Percentiles rank a stretch among this genome's conserved stretches.
These are phyloP conservation scores for Diaporthe sp. DNA, from an alignment of 2,329 filamentous ascomycete species.

Conservation along the genomic window DNA sequence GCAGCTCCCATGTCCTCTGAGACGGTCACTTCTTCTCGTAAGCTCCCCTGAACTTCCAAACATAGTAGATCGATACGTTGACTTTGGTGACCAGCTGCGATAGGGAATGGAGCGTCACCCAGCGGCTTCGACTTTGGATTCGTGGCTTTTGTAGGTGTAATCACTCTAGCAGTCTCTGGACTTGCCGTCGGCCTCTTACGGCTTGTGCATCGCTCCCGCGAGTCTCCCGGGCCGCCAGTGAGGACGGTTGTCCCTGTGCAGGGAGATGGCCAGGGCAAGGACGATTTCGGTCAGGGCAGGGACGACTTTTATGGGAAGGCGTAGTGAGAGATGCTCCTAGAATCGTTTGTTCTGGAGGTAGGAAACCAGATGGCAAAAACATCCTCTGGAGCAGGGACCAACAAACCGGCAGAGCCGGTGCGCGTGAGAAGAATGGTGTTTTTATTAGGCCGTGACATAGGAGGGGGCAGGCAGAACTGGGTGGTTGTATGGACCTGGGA, in stretches of 20 bases:
- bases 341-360: too few relatives aligned
- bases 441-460: too few relatives aligned
- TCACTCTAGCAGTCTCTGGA: neutral
- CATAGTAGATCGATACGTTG: neutral
- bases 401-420: too few relatives aligned
- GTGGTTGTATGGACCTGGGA: too few relatives aligned
- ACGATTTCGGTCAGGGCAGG: neutral
- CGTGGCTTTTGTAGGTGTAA: neutral
- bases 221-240: neutral
- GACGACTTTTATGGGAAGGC: neutral
- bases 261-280: neutral
- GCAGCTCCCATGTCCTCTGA: neutral
- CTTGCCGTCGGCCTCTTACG: neutral
- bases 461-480: too few relatives aligned
- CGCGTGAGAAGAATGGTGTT: too few relatives aligned
- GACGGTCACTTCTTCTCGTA: neutral
- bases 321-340: too few relatives aligned
- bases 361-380: too few relatives aligned
- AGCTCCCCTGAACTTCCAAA: neutral
- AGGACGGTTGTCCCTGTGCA: neutral
- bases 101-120: too few relatives aligned
- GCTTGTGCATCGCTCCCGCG: neutral
- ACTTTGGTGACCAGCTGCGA: neutral
- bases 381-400: too few relatives aligned
- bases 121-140: neutral